phyloP scores from a whole-genome alignment of 345 rosid species.

The Luvunga scandens region DNA sequence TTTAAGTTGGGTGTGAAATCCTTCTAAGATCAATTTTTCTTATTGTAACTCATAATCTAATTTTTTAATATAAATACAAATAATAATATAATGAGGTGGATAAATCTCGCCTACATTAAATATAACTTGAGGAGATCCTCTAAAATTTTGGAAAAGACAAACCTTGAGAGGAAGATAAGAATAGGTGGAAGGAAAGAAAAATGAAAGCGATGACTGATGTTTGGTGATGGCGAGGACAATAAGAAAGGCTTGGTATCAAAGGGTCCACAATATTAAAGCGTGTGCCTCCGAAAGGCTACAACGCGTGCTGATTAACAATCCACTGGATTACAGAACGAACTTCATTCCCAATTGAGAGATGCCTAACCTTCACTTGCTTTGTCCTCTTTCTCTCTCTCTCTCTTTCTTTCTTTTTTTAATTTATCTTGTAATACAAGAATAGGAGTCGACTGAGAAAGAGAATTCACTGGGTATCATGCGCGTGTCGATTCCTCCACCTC shows the following conservation, averaged over 20 bases:
- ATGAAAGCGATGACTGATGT: background rate
- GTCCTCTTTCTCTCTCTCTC: background rate
- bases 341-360: background rate
- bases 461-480: background rate
- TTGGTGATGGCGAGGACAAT: background rate
- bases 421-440: background rate
- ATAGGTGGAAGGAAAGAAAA: too few relatives aligned
- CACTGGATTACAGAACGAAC: conserved; percentile 17
- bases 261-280: conserved; percentile 15
- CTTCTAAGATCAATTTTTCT: too few relatives aligned
- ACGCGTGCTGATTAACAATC: conserved; percentile 35
- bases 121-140: too few relatives aligned
- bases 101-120: too few relatives aligned
- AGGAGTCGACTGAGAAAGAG: background rate
- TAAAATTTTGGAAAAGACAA: background rate
- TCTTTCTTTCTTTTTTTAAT: too few relatives aligned
- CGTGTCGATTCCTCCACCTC: conserved; percentile 4
- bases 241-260: background rate
- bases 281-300: conserved; percentile 39
- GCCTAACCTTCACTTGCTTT: conserved; percentile 13
- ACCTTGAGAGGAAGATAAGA: background rate
- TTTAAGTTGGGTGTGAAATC: too few relatives aligned
- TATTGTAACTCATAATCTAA: too few relatives aligned
- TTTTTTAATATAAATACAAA: too few relatives aligned
- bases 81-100: too few relatives aligned